Evolutionary conservation across 345 rosid species (phyloP), one percentile per base, ranked within the genome.

Genomic region (Abelmoschus esculentus): DNA sequence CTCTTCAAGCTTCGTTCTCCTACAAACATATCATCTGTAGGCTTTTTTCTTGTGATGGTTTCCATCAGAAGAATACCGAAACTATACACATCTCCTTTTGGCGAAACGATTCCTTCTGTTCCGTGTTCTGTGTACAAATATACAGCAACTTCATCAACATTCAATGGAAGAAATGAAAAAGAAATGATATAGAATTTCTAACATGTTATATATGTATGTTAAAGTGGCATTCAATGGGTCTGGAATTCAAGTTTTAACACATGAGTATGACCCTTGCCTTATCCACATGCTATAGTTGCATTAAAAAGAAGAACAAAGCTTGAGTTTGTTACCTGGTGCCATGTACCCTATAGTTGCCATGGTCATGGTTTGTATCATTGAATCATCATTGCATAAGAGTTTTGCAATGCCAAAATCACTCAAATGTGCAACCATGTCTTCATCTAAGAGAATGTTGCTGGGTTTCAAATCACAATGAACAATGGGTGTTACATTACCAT

Each of bases 1-100:
- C 17, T 1, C 19, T 17, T 71, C n/a, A 75, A 26, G 61, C 9
- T 75, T 28, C 22, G 8, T 29, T 70, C 70, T 22, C 31, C 78
- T 0, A 6, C 53, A 65, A 70, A 70, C 18, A 34, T 28, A 13
- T 71, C 68, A 12, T 71, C 38, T 0, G 72, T 75, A 0, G 72
- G 72, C 46, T 50, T 75, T 52, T 57, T 66, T 66, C 61, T 36
- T 0, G 75, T 70, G 42, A 71, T 58, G 2, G 68, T 66, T 60
- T 75, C 75, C 74, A 75, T 71, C 12, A 75, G 11, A 2, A 70
- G 57, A n/a, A 75, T 65, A 15, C 74, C 67, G 2, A 26, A 65
- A 19, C 74, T 65, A 8, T 75, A 75, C 1, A 75, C 67, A 65
- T 75, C 78, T 0, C 67, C n/a, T 44, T 64, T 70, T 17, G 59